phyloP scores from a whole-genome alignment of 1,284 basidiomycete species.

The Rhodotorula sp. region DNA sequence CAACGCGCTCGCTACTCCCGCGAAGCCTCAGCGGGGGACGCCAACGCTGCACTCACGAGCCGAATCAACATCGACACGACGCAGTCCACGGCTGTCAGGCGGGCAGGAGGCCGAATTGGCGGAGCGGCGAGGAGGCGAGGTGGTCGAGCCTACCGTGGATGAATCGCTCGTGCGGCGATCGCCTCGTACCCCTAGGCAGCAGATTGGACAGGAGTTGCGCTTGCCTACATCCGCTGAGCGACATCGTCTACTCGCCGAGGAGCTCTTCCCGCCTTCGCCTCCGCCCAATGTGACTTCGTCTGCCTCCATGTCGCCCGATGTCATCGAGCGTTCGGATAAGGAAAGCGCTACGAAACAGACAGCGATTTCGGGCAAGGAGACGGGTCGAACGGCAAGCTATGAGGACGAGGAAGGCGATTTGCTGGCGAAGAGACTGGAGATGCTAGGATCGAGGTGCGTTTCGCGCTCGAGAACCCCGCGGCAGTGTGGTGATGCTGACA shows the following conservation, averaged over 20 bases:
- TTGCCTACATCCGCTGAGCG: neutral
- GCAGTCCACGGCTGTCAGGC: too few species aligned
- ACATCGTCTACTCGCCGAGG: constrained; percentile 1
- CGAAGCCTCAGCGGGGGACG: neutral
- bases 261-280: constrained; percentile 26
- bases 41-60: neutral
- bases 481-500: neutral
- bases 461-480: too few species aligned
- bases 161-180: too few species aligned
- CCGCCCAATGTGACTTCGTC: neutral
- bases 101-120: too few species aligned
- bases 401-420: neutral
- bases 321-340: constrained; percentile 4
- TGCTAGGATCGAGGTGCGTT: neutral
- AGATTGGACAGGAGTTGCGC: neutral
- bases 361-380: neutral
- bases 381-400: neutral
- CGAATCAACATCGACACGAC: neutral
- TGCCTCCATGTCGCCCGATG: neutral
- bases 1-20: neutral
- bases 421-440: neutral
- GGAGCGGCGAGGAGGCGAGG: too few species aligned
- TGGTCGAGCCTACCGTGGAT: neutral
- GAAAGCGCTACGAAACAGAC: neutral
- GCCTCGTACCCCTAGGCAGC: neutral